phyloP scores from a whole-genome alignment of 345 rosid species.

The Angophora floribunda region DNA sequence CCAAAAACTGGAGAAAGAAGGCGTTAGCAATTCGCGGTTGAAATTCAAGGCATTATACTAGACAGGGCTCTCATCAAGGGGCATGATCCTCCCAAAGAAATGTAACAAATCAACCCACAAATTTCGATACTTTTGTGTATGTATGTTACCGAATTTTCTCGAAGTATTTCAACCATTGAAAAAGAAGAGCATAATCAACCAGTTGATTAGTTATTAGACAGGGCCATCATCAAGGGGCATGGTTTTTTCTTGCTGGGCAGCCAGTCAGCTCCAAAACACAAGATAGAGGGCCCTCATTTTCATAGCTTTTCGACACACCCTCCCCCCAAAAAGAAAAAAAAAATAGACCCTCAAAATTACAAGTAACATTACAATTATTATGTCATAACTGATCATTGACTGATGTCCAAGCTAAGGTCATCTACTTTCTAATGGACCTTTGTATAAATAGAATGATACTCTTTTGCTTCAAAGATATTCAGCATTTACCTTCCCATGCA shows the following conservation, averaged over 20 bases:
- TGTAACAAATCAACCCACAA: background rate
- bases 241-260: background rate
- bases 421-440: background rate
- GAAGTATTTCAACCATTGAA: background rate
- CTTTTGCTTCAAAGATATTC: background rate
- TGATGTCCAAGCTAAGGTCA: background rate
- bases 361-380: background rate
- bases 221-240: background rate
- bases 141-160: background rate
- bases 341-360: background rate
- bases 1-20: slow-evolving; percentile 36
- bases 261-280: background rate
- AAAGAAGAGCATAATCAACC: background rate
- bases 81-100: background rate
- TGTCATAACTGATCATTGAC: background rate
- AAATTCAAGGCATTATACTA: background rate
- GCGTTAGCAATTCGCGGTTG: background rate
- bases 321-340: background rate
- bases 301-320: background rate
- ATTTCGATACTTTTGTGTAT: background rate
- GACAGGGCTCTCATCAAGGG: background rate
- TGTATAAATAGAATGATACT: background rate
- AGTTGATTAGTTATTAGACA: background rate
- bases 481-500: slow-evolving; percentile 73
- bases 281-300: background rate